Evolutionary conservation across 129 eudicot species (phyloP).

Genomic region (Flaveria linearis): DNA sequence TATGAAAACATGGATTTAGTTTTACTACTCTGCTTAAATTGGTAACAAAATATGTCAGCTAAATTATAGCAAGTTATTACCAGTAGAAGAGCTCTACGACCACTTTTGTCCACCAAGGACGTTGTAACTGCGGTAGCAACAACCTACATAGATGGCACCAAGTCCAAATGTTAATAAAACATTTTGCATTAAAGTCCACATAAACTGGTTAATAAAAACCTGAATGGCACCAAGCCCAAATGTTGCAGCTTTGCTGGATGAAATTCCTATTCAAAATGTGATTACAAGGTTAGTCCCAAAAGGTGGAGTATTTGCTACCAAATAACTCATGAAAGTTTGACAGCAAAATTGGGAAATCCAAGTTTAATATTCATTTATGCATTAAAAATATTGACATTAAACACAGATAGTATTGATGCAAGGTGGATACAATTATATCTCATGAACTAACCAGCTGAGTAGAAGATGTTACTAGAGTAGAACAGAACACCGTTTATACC

Average conservation of each 20-base stretch:
- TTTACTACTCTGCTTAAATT: background rate
- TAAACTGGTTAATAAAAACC: slow-evolving; percentile 40
- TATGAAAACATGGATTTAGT: background rate
- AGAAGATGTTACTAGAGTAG: slow-evolving; percentile 74
- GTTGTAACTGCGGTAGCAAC: slow-evolving; percentile 68
- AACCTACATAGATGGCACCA: slow-evolving; percentile 47
- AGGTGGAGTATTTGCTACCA: background rate
- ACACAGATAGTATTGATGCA: background rate
- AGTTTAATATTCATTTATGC: no score
- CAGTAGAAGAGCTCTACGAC: slow-evolving; percentile 64
- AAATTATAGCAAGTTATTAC: slow-evolving; percentile 34
- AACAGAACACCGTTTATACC: slow-evolving; percentile 83
- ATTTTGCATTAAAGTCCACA: background rate
- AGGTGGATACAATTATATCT: background rate
- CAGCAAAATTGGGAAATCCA: no score
- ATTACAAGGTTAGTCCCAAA: slow-evolving; percentile 1
- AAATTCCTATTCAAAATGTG: slow-evolving; percentile 51
- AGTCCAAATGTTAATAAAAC: background rate
- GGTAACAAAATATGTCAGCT: background rate
- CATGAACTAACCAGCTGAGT: slow-evolving; percentile 65
- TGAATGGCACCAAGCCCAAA: slow-evolving; percentile 77
- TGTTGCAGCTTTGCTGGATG: slow-evolving; percentile 68
- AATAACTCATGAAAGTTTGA: background rate
- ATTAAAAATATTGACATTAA: no score
- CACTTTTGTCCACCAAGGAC: slow-evolving; percentile 64